These are phyloP conservation scores for Scleromitrula shiraiana DNA, from an alignment of 2,329 filamentous ascomycete species.

Conservation along the genomic window DNA sequence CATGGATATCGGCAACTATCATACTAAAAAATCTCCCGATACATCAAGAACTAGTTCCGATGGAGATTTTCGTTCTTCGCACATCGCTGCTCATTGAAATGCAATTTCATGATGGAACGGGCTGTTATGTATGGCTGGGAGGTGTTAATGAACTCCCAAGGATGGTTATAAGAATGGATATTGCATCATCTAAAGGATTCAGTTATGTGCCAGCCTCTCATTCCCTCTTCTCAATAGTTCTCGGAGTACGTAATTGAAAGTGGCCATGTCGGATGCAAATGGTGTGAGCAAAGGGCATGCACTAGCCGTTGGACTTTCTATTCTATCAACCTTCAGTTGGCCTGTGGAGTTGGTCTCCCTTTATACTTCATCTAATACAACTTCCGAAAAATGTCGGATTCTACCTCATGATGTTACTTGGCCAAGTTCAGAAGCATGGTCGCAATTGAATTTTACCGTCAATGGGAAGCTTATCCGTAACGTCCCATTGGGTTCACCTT, in stretches of 20 bases:
- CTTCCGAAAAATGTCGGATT: neutral
- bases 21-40: neutral
- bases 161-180: neutral
- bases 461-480: conserved; percentile 13
- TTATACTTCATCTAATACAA: neutral
- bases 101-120: neutral
- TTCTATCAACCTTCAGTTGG: neutral
- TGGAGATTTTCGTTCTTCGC: neutral
- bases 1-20: neutral
- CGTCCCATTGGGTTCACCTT: conserved; percentile 8
- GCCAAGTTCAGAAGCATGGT: conserved; percentile 13
- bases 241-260: neutral
- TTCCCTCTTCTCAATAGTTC: neutral
- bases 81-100: neutral
- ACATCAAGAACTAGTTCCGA: neutral
- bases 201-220: neutral
- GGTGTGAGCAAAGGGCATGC: neutral
- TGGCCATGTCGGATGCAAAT: neutral
- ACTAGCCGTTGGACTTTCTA: neutral
- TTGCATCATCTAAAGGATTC: neutral
- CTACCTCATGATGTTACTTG: conserved; percentile 9
- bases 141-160: neutral
- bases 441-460: conserved; percentile 12
- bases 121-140: neutral
- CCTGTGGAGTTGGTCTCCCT: neutral